Percentiles rank a stretch among this genome's conserved stretches.
phyloP scores from a whole-genome alignment of 75 land plant genomes.

The Selaginella moellendorffii region DNA sequence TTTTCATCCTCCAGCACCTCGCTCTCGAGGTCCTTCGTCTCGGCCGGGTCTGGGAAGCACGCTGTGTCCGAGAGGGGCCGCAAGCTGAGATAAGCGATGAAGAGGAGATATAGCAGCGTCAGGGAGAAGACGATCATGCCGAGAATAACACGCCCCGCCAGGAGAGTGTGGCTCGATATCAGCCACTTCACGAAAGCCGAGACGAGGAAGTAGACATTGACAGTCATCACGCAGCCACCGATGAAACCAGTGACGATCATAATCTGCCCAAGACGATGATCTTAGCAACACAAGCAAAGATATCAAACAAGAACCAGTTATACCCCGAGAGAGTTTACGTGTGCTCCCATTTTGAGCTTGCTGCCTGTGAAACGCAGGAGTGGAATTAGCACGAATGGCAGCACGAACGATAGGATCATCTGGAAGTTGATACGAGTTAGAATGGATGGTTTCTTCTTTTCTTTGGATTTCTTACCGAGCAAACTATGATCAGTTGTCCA shows the following conservation, averaged over 20 bases:
- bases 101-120: background rate
- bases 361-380: background rate
- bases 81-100: background rate
- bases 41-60: background rate
- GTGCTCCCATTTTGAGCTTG: conserved; percentile 3
- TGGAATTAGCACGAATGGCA: conserved; percentile 3
- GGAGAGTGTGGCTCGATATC: background rate
- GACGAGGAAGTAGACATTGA: conserved; percentile 2
- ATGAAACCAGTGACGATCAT: background rate
- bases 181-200: conserved; percentile 5
- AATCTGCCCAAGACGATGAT: background rate
- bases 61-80: background rate
- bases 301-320: too few species aligned
- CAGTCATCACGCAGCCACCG: background rate
- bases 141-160: background rate
- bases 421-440: conserved; percentile 22
- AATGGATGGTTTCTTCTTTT: background rate
- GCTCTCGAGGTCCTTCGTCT: background rate
- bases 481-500: background rate
- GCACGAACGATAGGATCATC: conserved; percentile 1
- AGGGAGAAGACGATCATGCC: background rate
- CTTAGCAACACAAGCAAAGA: background rate
- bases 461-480: conserved; percentile 1
- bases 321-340: background rate
- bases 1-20: background rate